phyloP scores from a whole-genome alignment of 1,284 basidiomycete species.

The Leccinum solheimii region DNA sequence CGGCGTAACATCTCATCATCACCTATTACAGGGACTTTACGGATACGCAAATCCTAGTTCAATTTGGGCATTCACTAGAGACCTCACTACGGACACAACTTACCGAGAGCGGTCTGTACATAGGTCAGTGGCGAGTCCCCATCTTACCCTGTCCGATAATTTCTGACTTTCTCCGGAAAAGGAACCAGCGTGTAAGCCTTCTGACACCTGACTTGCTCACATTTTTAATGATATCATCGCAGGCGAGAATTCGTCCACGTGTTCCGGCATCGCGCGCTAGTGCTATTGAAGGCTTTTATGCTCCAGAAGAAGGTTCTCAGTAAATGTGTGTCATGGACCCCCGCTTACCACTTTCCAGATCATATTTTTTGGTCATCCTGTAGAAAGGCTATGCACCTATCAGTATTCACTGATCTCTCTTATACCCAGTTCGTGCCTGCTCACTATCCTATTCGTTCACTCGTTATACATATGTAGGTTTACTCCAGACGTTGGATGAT shows the following conservation, averaged over 20 bases:
- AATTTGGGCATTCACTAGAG: conserved; percentile 79
- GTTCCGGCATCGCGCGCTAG: conserved; percentile 91
- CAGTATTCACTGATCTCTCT: conserved; percentile 93
- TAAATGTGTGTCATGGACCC: not conserved
- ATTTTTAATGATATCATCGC: conserved; percentile 4
- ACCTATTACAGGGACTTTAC: conserved; percentile 67
- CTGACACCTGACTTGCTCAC: not conserved
- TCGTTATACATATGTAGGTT: conserved; percentile 43
- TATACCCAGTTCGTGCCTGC: conserved; percentile 60
- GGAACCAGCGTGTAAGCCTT: conserved; percentile 77
- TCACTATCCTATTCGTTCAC: not conserved
- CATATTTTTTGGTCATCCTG: conserved; percentile 97
- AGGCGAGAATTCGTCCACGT: conserved; percentile 90
- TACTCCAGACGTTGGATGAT: conserved; percentile 88
- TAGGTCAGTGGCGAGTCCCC: conserved; percentile 56
- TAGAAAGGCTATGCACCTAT: conserved; percentile 94
- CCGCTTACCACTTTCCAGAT: conserved; percentile 53
- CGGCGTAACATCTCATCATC: not conserved
- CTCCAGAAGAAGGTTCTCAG: conserved; percentile 79
- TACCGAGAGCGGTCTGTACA: conserved; percentile 82
- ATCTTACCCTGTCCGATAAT: not conserved
- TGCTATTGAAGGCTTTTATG: conserved; percentile 93
- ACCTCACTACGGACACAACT: conserved; percentile 64
- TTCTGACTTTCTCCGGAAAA: conserved; percentile 34
- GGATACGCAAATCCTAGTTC: conserved; percentile 79